A percentile compares a stretch with the other conserved stretches of the same genome.
These are phyloP conservation scores for Tausonia pullulans DNA, from an alignment of 1,284 basidiomycete species.

Conservation along the genomic window DNA sequence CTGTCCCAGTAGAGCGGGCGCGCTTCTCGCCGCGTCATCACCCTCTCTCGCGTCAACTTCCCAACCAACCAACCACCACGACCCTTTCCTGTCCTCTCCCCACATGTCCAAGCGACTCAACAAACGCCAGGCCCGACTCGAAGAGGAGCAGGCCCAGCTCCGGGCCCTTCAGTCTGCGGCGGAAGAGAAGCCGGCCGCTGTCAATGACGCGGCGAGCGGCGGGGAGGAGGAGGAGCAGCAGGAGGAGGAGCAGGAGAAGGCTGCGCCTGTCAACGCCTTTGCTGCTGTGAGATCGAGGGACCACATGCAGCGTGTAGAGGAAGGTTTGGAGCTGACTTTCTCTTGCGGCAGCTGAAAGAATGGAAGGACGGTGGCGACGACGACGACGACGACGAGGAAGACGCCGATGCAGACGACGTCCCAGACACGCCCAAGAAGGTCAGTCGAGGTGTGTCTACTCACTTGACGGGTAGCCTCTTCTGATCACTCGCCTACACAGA, in stretches of 20 bases:
- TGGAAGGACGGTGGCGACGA: slow-evolving; percentile 24
- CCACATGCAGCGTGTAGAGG: neutral
- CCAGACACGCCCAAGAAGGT: slow-evolving; percentile 15
- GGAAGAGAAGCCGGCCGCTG: neutral
- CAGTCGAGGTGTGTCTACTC: neutral
- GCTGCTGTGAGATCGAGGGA: slow-evolving; percentile 43
- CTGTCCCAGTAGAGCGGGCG: too few species aligned
- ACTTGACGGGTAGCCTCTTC: neutral
- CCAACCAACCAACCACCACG: neutral
- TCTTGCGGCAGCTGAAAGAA: slow-evolving; percentile 15
- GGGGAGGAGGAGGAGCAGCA: slow-evolving; percentile 28
- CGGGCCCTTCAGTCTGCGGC: neutral
- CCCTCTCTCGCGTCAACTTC: too few species aligned
- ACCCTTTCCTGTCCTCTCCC: neutral
- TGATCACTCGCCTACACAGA: slow-evolving; percentile 15
- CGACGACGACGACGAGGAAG: slow-evolving; percentile 25
- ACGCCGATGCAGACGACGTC: slow-evolving; percentile 34
- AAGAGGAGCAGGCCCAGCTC: slow-evolving; percentile 42
- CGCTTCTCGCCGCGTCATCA: too few species aligned
- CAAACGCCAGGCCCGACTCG: slow-evolving; percentile 76
- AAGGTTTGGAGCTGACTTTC: neutral
- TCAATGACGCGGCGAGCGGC: slow-evolving; percentile 17
- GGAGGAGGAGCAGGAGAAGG: slow-evolving; percentile 23
- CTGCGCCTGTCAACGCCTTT: slow-evolving; percentile 36
- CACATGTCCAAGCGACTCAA: slow-evolving; percentile 44